phyloP scores from a whole-genome alignment of 768 basidiomycete species.

The Lentinula raphanica region DNA sequence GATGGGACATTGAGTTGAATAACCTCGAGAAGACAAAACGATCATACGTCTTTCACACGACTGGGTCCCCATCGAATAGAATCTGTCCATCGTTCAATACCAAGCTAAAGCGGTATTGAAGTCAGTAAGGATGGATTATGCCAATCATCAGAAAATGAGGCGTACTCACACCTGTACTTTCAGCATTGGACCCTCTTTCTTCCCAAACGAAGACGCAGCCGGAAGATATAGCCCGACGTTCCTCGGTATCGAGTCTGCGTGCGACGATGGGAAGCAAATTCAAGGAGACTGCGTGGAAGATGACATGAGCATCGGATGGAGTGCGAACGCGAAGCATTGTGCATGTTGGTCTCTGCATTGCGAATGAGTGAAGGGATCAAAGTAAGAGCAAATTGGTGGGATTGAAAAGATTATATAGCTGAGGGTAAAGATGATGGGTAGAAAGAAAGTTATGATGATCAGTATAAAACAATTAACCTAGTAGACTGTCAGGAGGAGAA shows the following conservation, averaged over 20 bases:
- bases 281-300: conserved; percentile 68
- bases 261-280: conserved; percentile 59
- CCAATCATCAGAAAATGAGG: conserved; percentile 9
- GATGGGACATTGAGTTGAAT: not conserved
- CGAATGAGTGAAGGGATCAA: conserved; percentile 24
- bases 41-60: conserved; percentile 66
- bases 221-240: conserved; percentile 62
- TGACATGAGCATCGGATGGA: conserved; percentile 61
- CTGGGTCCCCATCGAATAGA: conserved; percentile 77
- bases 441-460: conserved; percentile 8
- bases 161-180: conserved; percentile 55
- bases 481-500: conserved; percentile 4
- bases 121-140: conserved; percentile 5
- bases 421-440: not conserved
- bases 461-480: conserved; percentile 5
- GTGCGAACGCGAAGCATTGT: conserved; percentile 57
- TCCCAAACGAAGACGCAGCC: conserved; percentile 84
- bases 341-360: conserved; percentile 66
- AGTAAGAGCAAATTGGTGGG: conserved; percentile 24
- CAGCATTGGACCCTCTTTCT: conserved; percentile 62
- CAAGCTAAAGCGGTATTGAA: conserved; percentile 43
- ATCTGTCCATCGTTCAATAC: conserved; percentile 81
- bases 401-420: not conserved
- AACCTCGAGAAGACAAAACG: conserved; percentile 8
- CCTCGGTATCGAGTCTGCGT: conserved; percentile 70